Percentiles rank a stretch among this genome's conserved stretches.
Conservation (phyloP, 2,329 filamentous ascomycete genomes). For the Incumbomyces delicatus region DNA sequence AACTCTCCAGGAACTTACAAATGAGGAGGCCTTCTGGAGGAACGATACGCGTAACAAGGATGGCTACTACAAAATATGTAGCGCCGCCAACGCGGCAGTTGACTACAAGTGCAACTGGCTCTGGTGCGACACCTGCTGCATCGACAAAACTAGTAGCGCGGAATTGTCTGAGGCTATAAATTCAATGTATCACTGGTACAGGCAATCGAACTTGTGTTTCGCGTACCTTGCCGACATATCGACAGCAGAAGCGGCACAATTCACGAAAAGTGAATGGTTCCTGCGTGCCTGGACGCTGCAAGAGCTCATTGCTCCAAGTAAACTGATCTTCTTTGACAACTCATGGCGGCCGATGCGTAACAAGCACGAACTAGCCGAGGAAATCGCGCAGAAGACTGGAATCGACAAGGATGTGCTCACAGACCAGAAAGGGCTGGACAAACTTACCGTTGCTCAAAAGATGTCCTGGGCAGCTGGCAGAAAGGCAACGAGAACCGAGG, state of each 20-base stretch:
- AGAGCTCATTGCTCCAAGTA: conserved; percentile 8
- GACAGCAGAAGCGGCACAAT: neutral
- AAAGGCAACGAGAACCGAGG: conserved; percentile 29
- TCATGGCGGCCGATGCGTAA: neutral
- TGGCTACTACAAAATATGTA: conserved; percentile 8
- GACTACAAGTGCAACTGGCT: conserved; percentile 10
- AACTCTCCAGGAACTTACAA: conserved; percentile 4
- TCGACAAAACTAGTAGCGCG: conserved; percentile 15
- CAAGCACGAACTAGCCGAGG: conserved; percentile 3
- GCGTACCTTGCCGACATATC: conserved; percentile 18
- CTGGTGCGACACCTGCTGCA: conserved; percentile 22
- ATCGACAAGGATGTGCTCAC: conserved; percentile 1
- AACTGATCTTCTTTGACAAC: conserved; percentile 7
- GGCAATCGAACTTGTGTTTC: conserved; percentile 14
- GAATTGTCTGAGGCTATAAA: conserved; percentile 18
- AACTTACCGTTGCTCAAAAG: conserved; percentile 22
- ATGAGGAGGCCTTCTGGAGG: neutral
- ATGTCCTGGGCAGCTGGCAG: conserved; percentile 33
- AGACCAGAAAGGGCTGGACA: conserved; percentile 10
- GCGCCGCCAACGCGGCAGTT: neutral
- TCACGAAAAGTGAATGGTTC: conserved; percentile 8
- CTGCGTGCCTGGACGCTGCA: conserved; percentile 8
- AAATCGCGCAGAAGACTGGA: conserved; percentile 1
- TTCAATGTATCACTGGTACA: conserved; percentile 20
- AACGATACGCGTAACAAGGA: neutral